A percentile compares a stretch with the other conserved stretches of the same genome.
Evolutionary conservation across 1,284 basidiomycete genomes (phyloP).

Genomic region (Puccinia polysora): DNA sequence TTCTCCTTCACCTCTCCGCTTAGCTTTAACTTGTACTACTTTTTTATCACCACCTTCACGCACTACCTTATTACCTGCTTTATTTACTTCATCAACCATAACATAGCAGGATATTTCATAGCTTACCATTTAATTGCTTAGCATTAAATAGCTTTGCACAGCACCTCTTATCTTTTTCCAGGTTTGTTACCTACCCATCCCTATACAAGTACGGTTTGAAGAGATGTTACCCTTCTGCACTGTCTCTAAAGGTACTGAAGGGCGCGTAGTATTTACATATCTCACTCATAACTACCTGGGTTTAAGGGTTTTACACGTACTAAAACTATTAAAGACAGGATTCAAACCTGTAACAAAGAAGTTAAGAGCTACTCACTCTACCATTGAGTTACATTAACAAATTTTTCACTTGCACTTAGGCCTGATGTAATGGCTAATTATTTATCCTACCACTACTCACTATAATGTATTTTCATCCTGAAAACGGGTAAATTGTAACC

Average conservation of each 20-base stretch:
- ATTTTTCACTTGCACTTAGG: slow-evolving; percentile 3
- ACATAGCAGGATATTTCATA: not conserved
- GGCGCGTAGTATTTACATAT: slow-evolving; percentile 7
- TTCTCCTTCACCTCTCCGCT: not conserved
- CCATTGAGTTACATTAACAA: not conserved
- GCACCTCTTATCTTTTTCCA: slow-evolving; percentile 6
- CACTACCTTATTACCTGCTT: slow-evolving; percentile 9
- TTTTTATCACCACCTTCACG: slow-evolving; percentile 2
- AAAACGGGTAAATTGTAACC: not conserved
- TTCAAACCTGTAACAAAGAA: not conserved
- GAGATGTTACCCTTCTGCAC: not conserved
- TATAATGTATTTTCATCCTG: not conserved
- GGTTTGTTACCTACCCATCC: slow-evolving; percentile 11
- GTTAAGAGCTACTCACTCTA: not conserved
- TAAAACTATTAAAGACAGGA: not conserved
- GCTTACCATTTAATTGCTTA: not conserved
- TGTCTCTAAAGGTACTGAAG: slow-evolving; percentile 6
- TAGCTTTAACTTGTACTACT: not conserved
- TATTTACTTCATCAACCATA: not conserved
- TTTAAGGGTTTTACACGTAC: not conserved
- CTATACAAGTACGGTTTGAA: slow-evolving; percentile 1
- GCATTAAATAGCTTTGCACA: slow-evolving; percentile 4
- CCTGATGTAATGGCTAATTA: slow-evolving; percentile 6
- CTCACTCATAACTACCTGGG: slow-evolving; percentile 1
- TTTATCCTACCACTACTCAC: slow-evolving; percentile 4